Percentiles rank a stretch among this genome's conserved stretches.
Conservation (phyloP, 2,329 filamentous ascomycete genomes). For the Aspergillus japonicus region DNA sequence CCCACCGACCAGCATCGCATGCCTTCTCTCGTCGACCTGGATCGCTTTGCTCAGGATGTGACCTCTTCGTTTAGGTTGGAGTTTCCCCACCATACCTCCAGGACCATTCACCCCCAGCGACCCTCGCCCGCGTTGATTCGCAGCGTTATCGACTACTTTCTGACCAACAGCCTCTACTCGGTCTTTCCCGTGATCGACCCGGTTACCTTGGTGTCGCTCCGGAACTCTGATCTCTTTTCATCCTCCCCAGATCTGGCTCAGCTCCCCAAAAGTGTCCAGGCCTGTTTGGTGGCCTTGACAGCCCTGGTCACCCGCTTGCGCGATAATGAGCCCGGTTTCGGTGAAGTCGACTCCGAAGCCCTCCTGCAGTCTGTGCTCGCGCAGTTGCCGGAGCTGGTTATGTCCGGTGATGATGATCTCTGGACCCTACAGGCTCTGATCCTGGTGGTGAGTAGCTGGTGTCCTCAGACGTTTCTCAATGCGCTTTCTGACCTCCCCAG, state of each 20-base stretch:
- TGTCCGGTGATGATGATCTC: conserved; percentile 18
- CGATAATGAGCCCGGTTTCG: conserved; percentile 22
- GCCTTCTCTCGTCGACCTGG: too few species aligned
- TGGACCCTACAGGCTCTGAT: conserved; percentile 24
- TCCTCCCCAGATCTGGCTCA: conserved; percentile 4
- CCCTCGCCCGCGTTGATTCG: conserved; percentile 10
- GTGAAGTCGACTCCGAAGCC: conserved; percentile 19
- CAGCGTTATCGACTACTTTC: conserved; percentile 21
- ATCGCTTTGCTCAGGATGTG: not conserved
- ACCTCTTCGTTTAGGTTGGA: conserved; percentile 10
- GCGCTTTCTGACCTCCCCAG: conserved; percentile 3
- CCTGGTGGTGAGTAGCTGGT: conserved; percentile 17
- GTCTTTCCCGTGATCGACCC: conserved; percentile 26
- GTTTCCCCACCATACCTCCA: conserved; percentile 3
- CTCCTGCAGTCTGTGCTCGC: conserved; percentile 23
- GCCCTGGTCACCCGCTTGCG: conserved; percentile 26
- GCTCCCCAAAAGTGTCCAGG: conserved; percentile 12
- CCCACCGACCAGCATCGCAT: too few species aligned
- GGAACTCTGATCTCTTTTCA: conserved; percentile 17
- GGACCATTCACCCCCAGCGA: not conserved
- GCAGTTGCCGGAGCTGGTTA: conserved; percentile 21
- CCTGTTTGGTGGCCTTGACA: conserved; percentile 24
- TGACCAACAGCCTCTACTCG: conserved; percentile 21
- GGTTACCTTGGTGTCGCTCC: conserved; percentile 12
- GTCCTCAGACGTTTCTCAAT: not conserved